Evolutionary conservation across 495 filamentous ascomycete genomes (phyloP).

Genomic region (Aspergillus coremiiformis): DNA sequence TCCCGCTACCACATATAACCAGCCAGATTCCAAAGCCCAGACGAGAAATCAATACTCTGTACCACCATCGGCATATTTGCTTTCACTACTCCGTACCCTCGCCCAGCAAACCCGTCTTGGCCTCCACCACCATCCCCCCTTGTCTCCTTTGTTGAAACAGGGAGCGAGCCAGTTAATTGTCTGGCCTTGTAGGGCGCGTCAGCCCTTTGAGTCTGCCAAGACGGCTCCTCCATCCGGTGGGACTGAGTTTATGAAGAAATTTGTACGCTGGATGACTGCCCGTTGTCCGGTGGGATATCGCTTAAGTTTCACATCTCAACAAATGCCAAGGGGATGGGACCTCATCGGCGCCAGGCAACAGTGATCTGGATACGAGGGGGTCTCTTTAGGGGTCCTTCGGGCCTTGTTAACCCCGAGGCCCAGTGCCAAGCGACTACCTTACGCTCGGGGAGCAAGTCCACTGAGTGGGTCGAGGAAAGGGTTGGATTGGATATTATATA

Average conservation of each 20-base stretch:
- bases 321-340: not conserved
- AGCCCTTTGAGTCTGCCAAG: not conserved
- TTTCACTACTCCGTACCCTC: too few relatives aligned
- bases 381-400: not conserved
- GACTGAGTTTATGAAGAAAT: not conserved
- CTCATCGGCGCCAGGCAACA: constrained; percentile 1
- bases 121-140: not conserved
- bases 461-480: not conserved
- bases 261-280: not conserved
- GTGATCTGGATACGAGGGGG: not conserved
- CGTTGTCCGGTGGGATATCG: not conserved
- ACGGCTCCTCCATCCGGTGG: not conserved
- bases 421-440: not conserved
- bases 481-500: not conserved
- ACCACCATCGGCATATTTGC: too few relatives aligned
- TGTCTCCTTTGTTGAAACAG: not conserved
- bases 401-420: not conserved
- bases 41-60: too few relatives aligned
- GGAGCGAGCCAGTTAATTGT: not conserved
- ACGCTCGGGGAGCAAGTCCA: not conserved
- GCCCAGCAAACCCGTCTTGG: not conserved
- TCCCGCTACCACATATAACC: too few relatives aligned
- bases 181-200: constrained; percentile 3
- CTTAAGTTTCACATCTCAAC: not conserved
- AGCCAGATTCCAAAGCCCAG: too few relatives aligned